These are phyloP conservation scores for Trichoderma orchidacearum DNA, from an alignment of 495 filamentous ascomycete species.

Conservation along the genomic window DNA sequence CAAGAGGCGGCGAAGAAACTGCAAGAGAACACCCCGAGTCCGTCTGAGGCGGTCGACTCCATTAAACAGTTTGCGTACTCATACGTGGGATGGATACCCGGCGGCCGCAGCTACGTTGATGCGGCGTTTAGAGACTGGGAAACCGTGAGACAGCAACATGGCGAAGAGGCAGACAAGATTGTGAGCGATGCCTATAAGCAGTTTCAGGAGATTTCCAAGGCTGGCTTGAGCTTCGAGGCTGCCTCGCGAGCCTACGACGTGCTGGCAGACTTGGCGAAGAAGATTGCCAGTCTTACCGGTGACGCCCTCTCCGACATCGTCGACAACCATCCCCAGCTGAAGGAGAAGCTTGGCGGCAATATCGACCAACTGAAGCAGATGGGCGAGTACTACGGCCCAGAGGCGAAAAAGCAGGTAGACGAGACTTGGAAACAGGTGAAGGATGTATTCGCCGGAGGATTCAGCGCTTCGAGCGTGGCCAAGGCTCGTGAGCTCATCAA, in stretches of 20 bases:
- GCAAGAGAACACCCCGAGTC: conserved; percentile 38
- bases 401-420: conserved; percentile 55
- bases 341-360: conserved; percentile 51
- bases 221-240: conserved; percentile 36
- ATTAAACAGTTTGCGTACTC: conserved; percentile 42
- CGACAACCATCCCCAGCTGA: conserved; percentile 50
- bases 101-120: conserved; percentile 46
- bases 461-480: conserved; percentile 30
- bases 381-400: conserved; percentile 49
- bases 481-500: conserved; percentile 47
- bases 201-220: conserved; percentile 33
- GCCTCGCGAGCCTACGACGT: conserved; percentile 37
- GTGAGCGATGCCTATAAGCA: conserved; percentile 45
- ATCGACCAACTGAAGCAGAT: conserved; percentile 48
- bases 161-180: conserved; percentile 47
- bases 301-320: conserved; percentile 43
- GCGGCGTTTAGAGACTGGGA: conserved; percentile 50
- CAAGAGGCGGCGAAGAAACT: conserved; percentile 34
- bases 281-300: conserved; percentile 38
- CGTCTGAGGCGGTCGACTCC: conserved; percentile 43
- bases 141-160: conserved; percentile 40
- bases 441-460: conserved; percentile 38
- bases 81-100: conserved; percentile 54
- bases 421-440: conserved; percentile 47
- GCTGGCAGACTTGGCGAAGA: conserved; percentile 34